phyloP scores from a whole-genome alignment of 140 eudicot species.

The Oenanthe javanica region DNA sequence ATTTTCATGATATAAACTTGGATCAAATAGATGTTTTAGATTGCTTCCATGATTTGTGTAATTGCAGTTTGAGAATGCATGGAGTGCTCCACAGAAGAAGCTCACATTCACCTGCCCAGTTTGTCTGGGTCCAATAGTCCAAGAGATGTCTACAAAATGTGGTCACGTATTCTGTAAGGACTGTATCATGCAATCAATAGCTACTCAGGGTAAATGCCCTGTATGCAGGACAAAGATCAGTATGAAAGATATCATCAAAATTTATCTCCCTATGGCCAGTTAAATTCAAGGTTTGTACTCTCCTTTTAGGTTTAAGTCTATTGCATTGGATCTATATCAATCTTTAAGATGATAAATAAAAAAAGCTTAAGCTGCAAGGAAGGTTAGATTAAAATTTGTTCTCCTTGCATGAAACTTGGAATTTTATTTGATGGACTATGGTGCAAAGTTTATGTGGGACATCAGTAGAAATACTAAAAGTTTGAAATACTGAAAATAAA shows the following conservation, averaged over 20 bases:
- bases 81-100: constrained; percentile 37
- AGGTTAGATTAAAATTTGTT: not conserved
- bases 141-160: constrained; percentile 75
- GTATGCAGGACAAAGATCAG: constrained; percentile 64
- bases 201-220: constrained; percentile 66
- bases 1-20: not conserved
- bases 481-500: not conserved
- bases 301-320: not conserved
- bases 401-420: not conserved
- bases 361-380: not conserved
- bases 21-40: not conserved
- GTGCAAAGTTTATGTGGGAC: not conserved
- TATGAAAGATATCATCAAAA: constrained; percentile 49
- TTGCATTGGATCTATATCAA: not conserved
- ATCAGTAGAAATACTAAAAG: not conserved
- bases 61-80: not conserved
- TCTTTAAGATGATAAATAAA: not conserved
- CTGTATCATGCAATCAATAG: constrained; percentile 54
- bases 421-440: not conserved
- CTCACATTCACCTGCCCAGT: constrained; percentile 63
- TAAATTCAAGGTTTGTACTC: not conserved
- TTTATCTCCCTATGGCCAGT: constrained; percentile 53
- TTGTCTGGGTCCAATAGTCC: constrained; percentile 69
- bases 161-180: constrained; percentile 85
- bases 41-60: not conserved